A percentile compares a stretch with the other conserved stretches of the same genome.
phyloP scores from a whole-genome alignment of 2,329 filamentous ascomycete genomes.

The Colletotrichum abscissum region DNA sequence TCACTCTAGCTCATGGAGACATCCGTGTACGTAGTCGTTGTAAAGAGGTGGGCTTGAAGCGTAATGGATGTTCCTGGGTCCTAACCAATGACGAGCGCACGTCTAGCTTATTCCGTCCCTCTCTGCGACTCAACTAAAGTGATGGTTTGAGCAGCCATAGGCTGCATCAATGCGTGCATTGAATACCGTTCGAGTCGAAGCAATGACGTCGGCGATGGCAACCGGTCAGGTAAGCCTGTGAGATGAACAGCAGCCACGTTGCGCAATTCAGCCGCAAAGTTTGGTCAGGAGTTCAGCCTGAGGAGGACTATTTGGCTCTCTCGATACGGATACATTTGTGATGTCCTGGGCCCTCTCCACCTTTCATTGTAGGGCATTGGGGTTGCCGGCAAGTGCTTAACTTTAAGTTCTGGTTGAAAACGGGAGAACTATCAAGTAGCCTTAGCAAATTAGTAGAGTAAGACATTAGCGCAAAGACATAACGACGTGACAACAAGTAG shows the following conservation, averaged over 20 bases:
- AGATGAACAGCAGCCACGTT: neutral
- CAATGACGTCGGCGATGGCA: constrained; percentile 17
- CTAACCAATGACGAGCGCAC: neutral
- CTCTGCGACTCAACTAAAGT: neutral
- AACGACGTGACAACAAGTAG: neutral
- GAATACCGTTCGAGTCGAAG: neutral
- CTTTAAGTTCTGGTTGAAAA: constrained; percentile 2
- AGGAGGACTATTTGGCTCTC: neutral
- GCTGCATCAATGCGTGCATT: neutral
- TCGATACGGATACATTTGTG: neutral
- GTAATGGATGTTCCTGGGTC: neutral
- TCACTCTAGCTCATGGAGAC: neutral
- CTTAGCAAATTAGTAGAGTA: neutral
- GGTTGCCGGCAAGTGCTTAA: neutral
- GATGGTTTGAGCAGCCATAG: neutral
- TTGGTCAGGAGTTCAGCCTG: neutral
- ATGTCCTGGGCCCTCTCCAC: neutral
- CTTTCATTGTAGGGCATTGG: neutral
- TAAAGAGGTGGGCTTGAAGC: neutral
- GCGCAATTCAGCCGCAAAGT: constrained; percentile 1
- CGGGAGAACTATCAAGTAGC: neutral
- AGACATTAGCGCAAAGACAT: neutral
- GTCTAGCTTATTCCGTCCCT: neutral
- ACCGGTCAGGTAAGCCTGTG: neutral
- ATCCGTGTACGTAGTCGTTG: neutral